Evolutionary conservation across 768 basidiomycete species (phyloP).

Genomic region (Lentinula sp.): DNA sequence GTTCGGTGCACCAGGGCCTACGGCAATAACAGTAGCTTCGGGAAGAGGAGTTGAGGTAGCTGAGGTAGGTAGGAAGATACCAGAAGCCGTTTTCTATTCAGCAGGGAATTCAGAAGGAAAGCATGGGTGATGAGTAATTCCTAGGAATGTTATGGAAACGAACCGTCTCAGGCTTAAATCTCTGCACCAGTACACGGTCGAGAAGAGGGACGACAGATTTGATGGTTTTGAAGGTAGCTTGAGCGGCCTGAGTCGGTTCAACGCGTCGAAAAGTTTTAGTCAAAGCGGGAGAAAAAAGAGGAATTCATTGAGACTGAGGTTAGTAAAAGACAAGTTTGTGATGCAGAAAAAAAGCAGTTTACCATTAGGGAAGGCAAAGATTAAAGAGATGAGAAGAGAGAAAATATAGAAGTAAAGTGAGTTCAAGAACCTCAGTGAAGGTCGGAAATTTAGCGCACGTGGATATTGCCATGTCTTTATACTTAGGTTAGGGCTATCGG

Average conservation of each 20-base stretch:
- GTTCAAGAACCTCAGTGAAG: not conserved
- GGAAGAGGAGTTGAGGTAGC: conserved; percentile 83
- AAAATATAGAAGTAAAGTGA: not conserved
- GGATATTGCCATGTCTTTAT: not conserved
- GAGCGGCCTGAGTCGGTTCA: conserved; percentile 50
- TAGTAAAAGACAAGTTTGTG: not conserved
- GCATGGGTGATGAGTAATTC: not conserved
- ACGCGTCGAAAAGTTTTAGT: not conserved
- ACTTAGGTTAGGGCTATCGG: no score
- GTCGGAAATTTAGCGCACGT: not conserved
- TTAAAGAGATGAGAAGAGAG: not conserved
- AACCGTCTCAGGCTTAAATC: conserved; percentile 95
- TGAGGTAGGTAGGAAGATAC: conserved; percentile 93
- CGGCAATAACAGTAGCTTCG: conserved; percentile 93
- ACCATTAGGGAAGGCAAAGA: not conserved
- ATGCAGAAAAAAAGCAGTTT: not conserved
- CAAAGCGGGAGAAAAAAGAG: not conserved
- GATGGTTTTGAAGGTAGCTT: conserved; percentile 95
- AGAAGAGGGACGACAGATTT: conserved; percentile 84
- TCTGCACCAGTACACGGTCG: conserved; percentile 95
- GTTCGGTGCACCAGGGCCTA: conserved; percentile 90
- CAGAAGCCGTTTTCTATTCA: conserved; percentile 90
- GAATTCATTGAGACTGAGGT: not conserved
- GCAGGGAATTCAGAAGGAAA: not conserved
- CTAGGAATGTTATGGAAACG: conserved; percentile 16